These are phyloP conservation scores for Aspergillus sp. DNA, from an alignment of 2,329 filamentous ascomycete species.

Conservation along the genomic window DNA sequence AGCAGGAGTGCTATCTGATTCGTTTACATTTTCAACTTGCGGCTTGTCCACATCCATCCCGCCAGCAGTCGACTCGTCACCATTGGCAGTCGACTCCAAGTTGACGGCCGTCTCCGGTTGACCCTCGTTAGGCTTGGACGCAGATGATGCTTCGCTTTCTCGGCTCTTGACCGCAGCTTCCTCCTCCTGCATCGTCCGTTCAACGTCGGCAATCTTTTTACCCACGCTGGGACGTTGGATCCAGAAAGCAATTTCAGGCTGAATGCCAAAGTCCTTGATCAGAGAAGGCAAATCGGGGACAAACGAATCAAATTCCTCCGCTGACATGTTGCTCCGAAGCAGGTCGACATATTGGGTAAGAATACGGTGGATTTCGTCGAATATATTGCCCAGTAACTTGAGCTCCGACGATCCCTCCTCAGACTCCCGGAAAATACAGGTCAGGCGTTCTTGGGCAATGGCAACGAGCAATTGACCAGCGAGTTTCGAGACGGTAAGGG, in stretches of 20 bases:
- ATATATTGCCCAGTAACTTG: constrained; percentile 78
- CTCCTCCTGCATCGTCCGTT: constrained; percentile 25
- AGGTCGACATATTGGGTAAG: constrained; percentile 84
- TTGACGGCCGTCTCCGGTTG: constrained; percentile 29
- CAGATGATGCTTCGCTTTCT: constrained; percentile 15
- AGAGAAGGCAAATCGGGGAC: constrained; percentile 69
- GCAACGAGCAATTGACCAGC: constrained; percentile 79
- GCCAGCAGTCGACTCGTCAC: constrained; percentile 14
- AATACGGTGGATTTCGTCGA: constrained; percentile 82
- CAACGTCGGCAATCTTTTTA: constrained; percentile 48
- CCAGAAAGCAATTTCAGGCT: constrained; percentile 73
- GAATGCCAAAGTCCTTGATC: constrained; percentile 69
- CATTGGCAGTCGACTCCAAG: constrained; percentile 10
- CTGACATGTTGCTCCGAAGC: constrained; percentile 67
- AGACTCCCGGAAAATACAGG: constrained; percentile 71
- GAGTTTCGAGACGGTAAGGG: constrained; percentile 67
- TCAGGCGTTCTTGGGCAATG: constrained; percentile 80
- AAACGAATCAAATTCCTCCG: constrained; percentile 66
- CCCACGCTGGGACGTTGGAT: constrained; percentile 68
- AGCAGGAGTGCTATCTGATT: constrained; percentile 8
- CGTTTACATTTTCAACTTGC: constrained; percentile 9
- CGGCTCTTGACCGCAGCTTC: constrained; percentile 17
- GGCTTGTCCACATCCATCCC: constrained; percentile 29
- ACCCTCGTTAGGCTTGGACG: constrained; percentile 22
- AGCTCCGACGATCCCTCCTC: constrained; percentile 58